These are phyloP conservation scores for Hanseniaspora hatyaiensis DNA, from an alignment of 805 yeast species.

Conservation along the genomic window DNA sequence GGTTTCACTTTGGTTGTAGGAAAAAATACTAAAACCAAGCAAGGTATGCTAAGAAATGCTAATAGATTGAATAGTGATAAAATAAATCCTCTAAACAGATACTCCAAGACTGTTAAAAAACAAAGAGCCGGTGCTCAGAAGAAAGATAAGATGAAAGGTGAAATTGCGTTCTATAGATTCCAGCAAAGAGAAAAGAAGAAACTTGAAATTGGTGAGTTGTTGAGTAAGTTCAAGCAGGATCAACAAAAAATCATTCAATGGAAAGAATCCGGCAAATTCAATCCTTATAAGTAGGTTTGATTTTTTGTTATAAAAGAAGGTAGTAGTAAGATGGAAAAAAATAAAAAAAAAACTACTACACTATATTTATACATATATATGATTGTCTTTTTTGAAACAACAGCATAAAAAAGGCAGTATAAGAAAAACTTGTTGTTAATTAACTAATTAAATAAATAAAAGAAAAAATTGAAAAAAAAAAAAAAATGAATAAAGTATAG, in stretches of 20 bases:
- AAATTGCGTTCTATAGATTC: slow-evolving; percentile 87
- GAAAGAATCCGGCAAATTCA: slow-evolving; percentile 71
- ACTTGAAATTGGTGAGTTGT: slow-evolving; percentile 76
- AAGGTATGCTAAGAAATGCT: slow-evolving; percentile 29
- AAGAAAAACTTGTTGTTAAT: no score
- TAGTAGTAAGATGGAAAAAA: no score
- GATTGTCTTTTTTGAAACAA: no score
- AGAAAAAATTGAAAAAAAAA: no score
- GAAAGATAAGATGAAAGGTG: slow-evolving; percentile 50
- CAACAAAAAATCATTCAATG: slow-evolving; percentile 71
- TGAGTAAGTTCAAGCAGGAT: slow-evolving; percentile 76
- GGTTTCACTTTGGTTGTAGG: slow-evolving; percentile 89
- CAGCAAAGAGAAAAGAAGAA: slow-evolving; percentile 91
- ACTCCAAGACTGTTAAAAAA: slow-evolving; percentile 31
- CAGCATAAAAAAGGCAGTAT: no score
- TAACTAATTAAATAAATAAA: no score
- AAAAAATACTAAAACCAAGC: slow-evolving; percentile 59
- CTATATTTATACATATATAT: no score
- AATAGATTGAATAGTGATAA: slow-evolving; percentile 25
- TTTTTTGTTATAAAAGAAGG: neutral
- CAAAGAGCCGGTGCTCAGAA: slow-evolving; percentile 34
- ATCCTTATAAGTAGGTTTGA: slow-evolving; percentile 49
- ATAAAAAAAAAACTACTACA: no score
- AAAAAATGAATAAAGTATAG: no score
- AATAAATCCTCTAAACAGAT: slow-evolving; percentile 29